Percentiles rank a stretch among this genome's conserved stretches.
phyloP scores from a whole-genome alignment of 345 rosid genomes.

The Acer campestre region DNA sequence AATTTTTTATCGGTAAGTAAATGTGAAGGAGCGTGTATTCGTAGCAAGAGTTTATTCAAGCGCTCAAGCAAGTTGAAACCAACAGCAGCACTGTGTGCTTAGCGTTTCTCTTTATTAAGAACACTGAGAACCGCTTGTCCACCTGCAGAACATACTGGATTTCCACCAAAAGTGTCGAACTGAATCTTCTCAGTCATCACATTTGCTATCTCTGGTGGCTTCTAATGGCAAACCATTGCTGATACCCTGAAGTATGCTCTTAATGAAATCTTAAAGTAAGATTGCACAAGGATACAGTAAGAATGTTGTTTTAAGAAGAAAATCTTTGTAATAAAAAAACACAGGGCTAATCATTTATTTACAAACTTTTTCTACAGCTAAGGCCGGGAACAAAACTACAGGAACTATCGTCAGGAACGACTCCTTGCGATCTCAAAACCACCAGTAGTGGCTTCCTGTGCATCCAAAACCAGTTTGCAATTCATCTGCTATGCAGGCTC shows the following conservation, averaged over 20 bases:
- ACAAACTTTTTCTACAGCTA: neutral
- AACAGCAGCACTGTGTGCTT: slow-evolving; percentile 72
- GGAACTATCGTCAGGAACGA: slow-evolving; percentile 61
- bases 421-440: slow-evolving; percentile 90
- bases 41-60: slow-evolving; percentile 23
- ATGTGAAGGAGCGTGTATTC: neutral
- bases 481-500: slow-evolving; percentile 95
- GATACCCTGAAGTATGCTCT: slow-evolving; percentile 59
- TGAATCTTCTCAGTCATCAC: slow-evolving; percentile 81
- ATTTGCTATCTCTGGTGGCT: slow-evolving; percentile 93
- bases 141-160: slow-evolving; percentile 91
- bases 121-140: slow-evolving; percentile 93
- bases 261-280: slow-evolving; percentile 4
- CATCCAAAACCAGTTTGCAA: slow-evolving; percentile 96
- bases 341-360: neutral
- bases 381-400: neutral
- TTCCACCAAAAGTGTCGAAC: slow-evolving; percentile 95
- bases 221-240: slow-evolving; percentile 96
- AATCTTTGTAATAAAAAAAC: neutral
- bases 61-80: slow-evolving; percentile 80
- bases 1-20: too few species aligned
- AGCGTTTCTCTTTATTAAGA: slow-evolving; percentile 85
- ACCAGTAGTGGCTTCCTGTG: slow-evolving; percentile 91
- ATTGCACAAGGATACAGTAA: neutral
- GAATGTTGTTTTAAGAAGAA: neutral